A percentile compares a stretch with the other conserved stretches of the same genome.
phyloP scores from a whole-genome alignment of 2,329 filamentous ascomycete species.

The Botryosphaeria dothidea region DNA sequence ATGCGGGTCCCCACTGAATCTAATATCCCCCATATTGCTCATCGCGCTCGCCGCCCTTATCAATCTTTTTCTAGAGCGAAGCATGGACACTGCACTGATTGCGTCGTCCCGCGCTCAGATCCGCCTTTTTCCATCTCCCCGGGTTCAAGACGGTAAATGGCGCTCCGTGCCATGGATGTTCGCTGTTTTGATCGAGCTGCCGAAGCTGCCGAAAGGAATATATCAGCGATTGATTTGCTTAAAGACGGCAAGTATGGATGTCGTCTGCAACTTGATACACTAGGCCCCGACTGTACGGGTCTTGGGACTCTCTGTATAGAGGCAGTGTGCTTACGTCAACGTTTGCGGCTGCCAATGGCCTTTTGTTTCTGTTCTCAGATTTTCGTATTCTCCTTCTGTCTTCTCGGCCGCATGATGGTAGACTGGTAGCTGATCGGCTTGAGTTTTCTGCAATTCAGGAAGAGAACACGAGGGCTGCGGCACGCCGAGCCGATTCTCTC shows the following conservation, averaged over 20 bases:
- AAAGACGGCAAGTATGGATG: not conserved
- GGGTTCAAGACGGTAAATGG: not conserved
- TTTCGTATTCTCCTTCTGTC: not conserved
- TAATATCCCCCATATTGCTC: slow-evolving; percentile 14
- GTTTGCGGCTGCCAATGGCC: not conserved
- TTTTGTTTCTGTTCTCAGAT: not conserved
- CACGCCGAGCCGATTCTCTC: not conserved
- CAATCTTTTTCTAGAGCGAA: not conserved
- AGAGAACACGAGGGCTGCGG: not conserved
- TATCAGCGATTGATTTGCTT: not conserved
- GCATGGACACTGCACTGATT: not conserved
- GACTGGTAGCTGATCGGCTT: not conserved
- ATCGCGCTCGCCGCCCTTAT: not conserved
- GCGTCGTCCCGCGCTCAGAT: not conserved
- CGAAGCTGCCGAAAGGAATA: not conserved
- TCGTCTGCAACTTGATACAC: not conserved
- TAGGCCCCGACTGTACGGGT: not conserved
- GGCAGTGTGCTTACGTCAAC: not conserved
- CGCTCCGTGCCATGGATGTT: not conserved
- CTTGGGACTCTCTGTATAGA: not conserved
- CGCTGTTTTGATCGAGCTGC: not conserved
- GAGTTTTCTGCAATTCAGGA: not conserved
- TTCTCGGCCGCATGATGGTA: not conserved
- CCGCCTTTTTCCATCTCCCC: not conserved
- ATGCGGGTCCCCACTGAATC: not conserved